phyloP scores from a whole-genome alignment of 2,329 filamentous ascomycete species.

The Didymella lethalis region DNA sequence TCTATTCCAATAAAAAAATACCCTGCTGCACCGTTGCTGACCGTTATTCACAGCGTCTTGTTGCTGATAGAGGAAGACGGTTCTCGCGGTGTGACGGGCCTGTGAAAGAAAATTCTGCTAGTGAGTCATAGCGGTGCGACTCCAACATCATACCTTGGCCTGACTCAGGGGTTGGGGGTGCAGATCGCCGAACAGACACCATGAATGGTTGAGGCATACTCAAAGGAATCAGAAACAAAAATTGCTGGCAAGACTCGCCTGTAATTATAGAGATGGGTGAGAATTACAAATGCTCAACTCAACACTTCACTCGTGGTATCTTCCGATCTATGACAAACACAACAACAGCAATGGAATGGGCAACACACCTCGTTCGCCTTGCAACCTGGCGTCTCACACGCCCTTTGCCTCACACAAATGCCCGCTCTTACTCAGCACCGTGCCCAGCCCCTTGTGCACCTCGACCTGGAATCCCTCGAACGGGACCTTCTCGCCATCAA shows the following conservation, averaged over 20 bases:
- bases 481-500: constrained; percentile 87
- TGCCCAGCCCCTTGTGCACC: constrained; percentile 81
- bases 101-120: constrained; percentile 8
- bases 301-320: constrained; percentile 8
- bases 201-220: too few relatives aligned
- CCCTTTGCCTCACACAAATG: constrained; percentile 71
- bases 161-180: too few relatives aligned
- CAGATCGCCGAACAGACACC: too few relatives aligned
- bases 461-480: constrained; percentile 94
- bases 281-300: background rate
- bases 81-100: background rate
- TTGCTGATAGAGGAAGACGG: too few relatives aligned
- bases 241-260: too few relatives aligned
- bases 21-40: too few relatives aligned
- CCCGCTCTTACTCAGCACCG: constrained; percentile 79
- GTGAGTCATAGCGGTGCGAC: constrained; percentile 5
- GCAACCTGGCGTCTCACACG: constrained; percentile 20
- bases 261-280: background rate
- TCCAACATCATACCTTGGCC: background rate
- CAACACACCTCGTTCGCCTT: background rate
- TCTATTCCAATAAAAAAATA: too few relatives aligned
- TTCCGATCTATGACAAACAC: constrained; percentile 5
- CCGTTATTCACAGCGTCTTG: too few relatives aligned
- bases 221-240: too few relatives aligned
- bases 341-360: background rate